Base-by-base conservation (phyloP, 371 early-diverging fungal species). In the Smittium culicis region DNA sequence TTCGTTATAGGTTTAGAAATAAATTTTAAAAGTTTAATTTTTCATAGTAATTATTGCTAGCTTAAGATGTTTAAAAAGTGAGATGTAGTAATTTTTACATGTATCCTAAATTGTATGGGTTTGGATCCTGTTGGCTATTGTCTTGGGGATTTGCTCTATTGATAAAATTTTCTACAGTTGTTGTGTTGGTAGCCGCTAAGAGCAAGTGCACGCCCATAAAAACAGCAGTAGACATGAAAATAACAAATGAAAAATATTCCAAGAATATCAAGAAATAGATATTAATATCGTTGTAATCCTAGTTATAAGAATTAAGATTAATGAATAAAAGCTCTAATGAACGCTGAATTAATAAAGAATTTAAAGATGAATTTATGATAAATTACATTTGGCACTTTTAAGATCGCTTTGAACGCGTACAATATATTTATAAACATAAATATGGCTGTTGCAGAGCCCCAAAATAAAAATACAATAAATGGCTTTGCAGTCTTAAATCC, bases 401-500 rank as follows among this genome's bases (percentile, higher is more conserved):
- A 58, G 54, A 76, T 69, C n/a, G 65, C 56, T 31, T 81, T 72
- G 0, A 74, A 69, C 1, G 70, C 69, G 1, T 77, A 75, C 20
- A 80, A 67, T 24, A 77, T 68, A 0, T 81, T 78, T 25, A 69
- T 17, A 61, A 83, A 82, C 1, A 83, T 61, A 61, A 74, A 80
- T 1, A 79, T 29, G 66, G 83, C 85, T 62, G 82, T 80, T 1
- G 82, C n/a, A 0, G 75, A 67, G 34, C 77, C 77, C 72, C 85
- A 86, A 0, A 80, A 54, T 28, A 88, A 60, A 69, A 86, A 88
- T 14, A 84, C 71, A 64, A 81, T 82, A 74, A 89, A 89, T 68
- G 74, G 79, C 72, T 86, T 88, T 69, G 84, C 80, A 67, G 88
- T 89, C 35, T 69, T 64, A 68, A 79, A 85, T 0, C 90, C 90